These are phyloP conservation scores for Jacaranda mimosifolia DNA, from an alignment of 257 asterid species.

Conservation along the genomic window DNA sequence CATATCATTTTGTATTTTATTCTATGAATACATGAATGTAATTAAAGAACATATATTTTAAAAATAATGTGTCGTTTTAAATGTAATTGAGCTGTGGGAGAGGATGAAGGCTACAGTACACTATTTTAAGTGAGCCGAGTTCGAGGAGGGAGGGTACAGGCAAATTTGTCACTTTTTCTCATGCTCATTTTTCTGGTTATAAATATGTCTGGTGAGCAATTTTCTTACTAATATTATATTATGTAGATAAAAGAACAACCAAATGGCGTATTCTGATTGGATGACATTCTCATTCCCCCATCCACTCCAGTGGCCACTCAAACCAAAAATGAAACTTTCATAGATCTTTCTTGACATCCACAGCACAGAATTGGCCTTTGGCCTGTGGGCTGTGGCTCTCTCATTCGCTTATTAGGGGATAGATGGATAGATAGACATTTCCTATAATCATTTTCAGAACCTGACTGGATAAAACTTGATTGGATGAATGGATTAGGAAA, in stretches of 20 bases:
- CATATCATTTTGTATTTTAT: too few relatives aligned
- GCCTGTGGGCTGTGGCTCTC: conserved; percentile 40
- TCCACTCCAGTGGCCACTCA: conserved; percentile 24
- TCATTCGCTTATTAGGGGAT: conserved; percentile 3
- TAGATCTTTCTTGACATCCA: conserved; percentile 37
- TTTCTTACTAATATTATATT: neutral
- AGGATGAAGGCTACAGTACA: too few relatives aligned
- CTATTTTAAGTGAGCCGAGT: neutral
- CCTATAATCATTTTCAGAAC: conserved; percentile 11
- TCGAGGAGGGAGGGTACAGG: neutral
- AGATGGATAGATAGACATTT: neutral
- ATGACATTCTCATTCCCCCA: conserved; percentile 1
- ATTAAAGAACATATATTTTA: too few relatives aligned
- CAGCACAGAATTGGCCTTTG: conserved; percentile 28
- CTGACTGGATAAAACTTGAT: conserved; percentile 38
- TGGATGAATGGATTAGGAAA: conserved; percentile 28
- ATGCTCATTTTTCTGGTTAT: neutral
- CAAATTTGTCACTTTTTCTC: neutral
- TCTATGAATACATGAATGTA: too few relatives aligned
- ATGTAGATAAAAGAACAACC: conserved; percentile 53
- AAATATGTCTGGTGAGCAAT: conserved; percentile 37
- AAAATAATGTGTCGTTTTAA: too few relatives aligned
- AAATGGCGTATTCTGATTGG: conserved; percentile 69
- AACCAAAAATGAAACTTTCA: neutral
- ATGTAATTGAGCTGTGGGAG: too few relatives aligned